Conservation (phyloP, 768 basidiomycete species). For the Lentinula sp. region DNA sequence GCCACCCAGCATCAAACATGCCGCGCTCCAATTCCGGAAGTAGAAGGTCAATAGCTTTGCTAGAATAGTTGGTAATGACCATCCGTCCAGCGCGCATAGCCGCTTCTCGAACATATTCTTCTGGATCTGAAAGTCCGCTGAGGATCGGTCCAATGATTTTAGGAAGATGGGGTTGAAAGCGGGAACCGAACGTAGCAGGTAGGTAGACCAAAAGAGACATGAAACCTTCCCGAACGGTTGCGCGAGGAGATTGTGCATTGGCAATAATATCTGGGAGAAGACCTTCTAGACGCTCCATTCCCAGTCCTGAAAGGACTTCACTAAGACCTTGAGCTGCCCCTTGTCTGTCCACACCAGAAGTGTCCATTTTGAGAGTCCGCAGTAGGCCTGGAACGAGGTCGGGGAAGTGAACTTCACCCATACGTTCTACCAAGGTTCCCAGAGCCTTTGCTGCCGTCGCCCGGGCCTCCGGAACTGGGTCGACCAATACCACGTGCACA, state of each 20-base stretch:
- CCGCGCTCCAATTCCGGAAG: slow-evolving; percentile 91
- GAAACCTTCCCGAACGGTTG: slow-evolving; percentile 95
- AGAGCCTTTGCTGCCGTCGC: slow-evolving; percentile 96
- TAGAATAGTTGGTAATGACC: slow-evolving; percentile 94
- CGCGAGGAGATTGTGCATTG: slow-evolving; percentile 83
- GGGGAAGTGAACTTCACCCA: slow-evolving; percentile 94
- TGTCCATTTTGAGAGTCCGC: slow-evolving; percentile 85
- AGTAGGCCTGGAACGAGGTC: slow-evolving; percentile 89
- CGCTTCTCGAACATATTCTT: slow-evolving; percentile 94
- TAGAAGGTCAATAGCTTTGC: slow-evolving; percentile 85
- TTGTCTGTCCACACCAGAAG: slow-evolving; percentile 93
- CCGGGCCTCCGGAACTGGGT: slow-evolving; percentile 96
- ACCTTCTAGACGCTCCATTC: slow-evolving; percentile 96
- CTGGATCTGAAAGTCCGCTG: slow-evolving; percentile 83
- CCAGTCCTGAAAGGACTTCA: slow-evolving; percentile 91
- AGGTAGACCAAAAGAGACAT: slow-evolving; percentile 96
- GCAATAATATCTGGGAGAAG: slow-evolving; percentile 90
- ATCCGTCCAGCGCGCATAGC: slow-evolving; percentile 99
- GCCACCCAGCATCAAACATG: slow-evolving; percentile 94
- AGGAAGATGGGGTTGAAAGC: slow-evolving; percentile 93
- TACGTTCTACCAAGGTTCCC: slow-evolving; percentile 92
- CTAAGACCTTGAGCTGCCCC: slow-evolving; percentile 96
- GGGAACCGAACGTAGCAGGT: slow-evolving; percentile 92
- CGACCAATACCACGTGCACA: slow-evolving; percentile 88
- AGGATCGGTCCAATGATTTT: slow-evolving; percentile 93